A percentile compares a stretch with the other conserved stretches of the same genome.
These are phyloP conservation scores for Wickerhamiella domercqiae DNA, from an alignment of 805 yeast species.

Conservation along the genomic window DNA sequence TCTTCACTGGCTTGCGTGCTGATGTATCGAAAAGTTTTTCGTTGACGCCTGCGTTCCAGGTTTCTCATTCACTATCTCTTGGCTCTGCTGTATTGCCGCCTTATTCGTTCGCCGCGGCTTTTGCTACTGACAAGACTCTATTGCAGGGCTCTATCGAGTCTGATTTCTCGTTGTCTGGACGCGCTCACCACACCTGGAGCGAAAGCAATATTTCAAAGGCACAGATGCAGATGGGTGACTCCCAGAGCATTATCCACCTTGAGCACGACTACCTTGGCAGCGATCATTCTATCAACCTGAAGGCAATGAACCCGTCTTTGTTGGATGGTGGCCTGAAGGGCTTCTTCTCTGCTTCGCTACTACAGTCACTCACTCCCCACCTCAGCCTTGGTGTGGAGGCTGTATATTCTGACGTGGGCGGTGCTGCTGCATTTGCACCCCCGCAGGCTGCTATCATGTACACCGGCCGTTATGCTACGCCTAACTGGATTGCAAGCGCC, in stretches of 20 bases:
- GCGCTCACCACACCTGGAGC: slow-evolving; percentile 85
- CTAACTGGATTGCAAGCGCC: slow-evolving; percentile 86
- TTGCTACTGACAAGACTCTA: slow-evolving; percentile 71
- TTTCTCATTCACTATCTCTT: slow-evolving; percentile 79
- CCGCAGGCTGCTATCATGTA: slow-evolving; percentile 86
- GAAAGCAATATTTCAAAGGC: slow-evolving; percentile 62
- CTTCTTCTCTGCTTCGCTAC: slow-evolving; percentile 77
- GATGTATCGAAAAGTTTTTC: slow-evolving; percentile 85
- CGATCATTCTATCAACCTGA: slow-evolving; percentile 79
- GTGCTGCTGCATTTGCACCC: slow-evolving; percentile 41
- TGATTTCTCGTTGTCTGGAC: slow-evolving; percentile 70
- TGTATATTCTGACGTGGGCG: slow-evolving; percentile 49
- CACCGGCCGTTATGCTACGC: slow-evolving; percentile 76
- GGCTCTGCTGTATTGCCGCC: slow-evolving; percentile 80
- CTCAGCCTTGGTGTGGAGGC: slow-evolving; percentile 86
- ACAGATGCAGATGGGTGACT: slow-evolving; percentile 73
- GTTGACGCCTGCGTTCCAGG: slow-evolving; percentile 90
- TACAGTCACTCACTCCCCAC: slow-evolving; percentile 75
- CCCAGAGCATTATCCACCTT: slow-evolving; percentile 83
- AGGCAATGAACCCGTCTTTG: slow-evolving; percentile 77
- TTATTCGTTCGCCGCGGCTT: slow-evolving; percentile 80
- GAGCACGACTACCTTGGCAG: slow-evolving; percentile 90
- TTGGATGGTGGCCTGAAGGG: slow-evolving; percentile 69
- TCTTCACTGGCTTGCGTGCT: slow-evolving; percentile 91
- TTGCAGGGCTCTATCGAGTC: slow-evolving; percentile 87